Base-by-base conservation (phyloP, 2,329 filamentous ascomycete genomes). In the Colletotrichum lentis region DNA sequence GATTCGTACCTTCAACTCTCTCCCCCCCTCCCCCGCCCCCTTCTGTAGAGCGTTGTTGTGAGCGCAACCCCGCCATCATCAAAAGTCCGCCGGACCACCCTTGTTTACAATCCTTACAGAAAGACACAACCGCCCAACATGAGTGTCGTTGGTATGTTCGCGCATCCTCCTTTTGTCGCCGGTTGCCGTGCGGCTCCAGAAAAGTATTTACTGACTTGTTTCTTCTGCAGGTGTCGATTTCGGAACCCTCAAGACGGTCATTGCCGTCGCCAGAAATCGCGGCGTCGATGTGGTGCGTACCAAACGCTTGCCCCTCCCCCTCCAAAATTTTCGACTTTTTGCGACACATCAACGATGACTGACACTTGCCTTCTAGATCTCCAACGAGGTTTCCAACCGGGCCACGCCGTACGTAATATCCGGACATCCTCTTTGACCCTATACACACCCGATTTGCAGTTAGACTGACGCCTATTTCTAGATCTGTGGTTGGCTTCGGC, bases 331-430 rank as follows among this genome's bases (percentile, higher is more conserved):
- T 54, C 52, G 43, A 24, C 11, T 65, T 22, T 53, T 52, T 56
- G 61, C 66, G 46, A 52, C 31, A 22, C 53, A 53, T 54, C 20
- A 27, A 67, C 11, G 37, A 37, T 4, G 70, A 75, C 72, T 70
- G 61, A 24, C 46, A 22, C 49, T 37, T 47, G 58, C n/a, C 61
- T 61, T 75, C 65, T 77, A 97, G 94, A 97, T 99, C 80, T 91
- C 93, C 84, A 99, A 99, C 86, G 96, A 99, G 83, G 96, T 98
- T 76, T 99, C 96, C 74, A 98, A 99, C 88, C 91, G 96, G 82
- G 90, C 93, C 70, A 99, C 96, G 75, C 96, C 96, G 93, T 97
- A 92, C 87, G 94, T 90, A 64, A 41, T n/a, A 39, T 46, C 56
- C 43, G 3, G 43, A 60, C 44, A 43, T 66, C 63, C 55, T 54